A percentile compares a stretch with the other conserved stretches of the same genome.
Evolutionary conservation across 1,284 basidiomycete genomes (phyloP).

Genomic region (Vanrija pseudolonga): DNA sequence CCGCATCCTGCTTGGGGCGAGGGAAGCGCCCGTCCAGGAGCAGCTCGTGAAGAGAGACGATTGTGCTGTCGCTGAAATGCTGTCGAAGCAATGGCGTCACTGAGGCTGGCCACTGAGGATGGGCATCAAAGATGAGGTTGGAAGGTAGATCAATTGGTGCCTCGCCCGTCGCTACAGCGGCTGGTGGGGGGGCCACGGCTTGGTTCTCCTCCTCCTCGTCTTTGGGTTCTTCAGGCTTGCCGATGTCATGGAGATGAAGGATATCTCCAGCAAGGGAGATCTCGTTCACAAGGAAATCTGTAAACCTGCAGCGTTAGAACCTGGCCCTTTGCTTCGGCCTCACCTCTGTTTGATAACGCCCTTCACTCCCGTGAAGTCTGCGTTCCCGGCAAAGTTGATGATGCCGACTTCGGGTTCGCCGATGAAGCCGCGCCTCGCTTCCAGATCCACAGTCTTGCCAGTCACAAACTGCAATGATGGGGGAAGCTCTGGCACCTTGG

Average conservation of each 20-base stretch:
- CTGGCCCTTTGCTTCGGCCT: conserved; percentile 15
- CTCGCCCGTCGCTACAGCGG: neutral
- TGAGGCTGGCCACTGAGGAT: conserved; percentile 62
- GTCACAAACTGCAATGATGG: conserved; percentile 36
- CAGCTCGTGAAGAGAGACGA: conserved; percentile 65
- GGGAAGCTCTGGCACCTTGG: conserved; percentile 31
- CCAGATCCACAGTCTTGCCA: conserved; percentile 30
- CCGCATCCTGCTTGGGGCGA: conserved; percentile 55
- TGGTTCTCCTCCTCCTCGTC: conserved; percentile 1
- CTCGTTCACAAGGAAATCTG: conserved; percentile 89
- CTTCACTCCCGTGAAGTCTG: conserved; percentile 63
- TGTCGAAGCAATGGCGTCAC: conserved; percentile 59
- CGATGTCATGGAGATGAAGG: conserved; percentile 71
- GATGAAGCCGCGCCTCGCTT: conserved; percentile 48
- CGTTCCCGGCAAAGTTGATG: conserved; percentile 73
- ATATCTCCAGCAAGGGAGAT: conserved; percentile 74
- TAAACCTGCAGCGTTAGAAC: conserved; percentile 61
- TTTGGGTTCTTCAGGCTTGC: conserved; percentile 38
- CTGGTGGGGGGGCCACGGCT: neutral
- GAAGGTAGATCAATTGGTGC: conserved; percentile 16
- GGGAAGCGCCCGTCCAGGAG: conserved; percentile 71
- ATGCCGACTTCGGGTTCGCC: conserved; percentile 85
- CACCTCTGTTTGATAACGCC: conserved; percentile 95
- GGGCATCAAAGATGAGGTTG: conserved; percentile 26
- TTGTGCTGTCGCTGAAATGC: conserved; percentile 61